Evolutionary conservation across 768 basidiomycete genomes (phyloP).

Genomic region (Tricholoma matsutake): DNA sequence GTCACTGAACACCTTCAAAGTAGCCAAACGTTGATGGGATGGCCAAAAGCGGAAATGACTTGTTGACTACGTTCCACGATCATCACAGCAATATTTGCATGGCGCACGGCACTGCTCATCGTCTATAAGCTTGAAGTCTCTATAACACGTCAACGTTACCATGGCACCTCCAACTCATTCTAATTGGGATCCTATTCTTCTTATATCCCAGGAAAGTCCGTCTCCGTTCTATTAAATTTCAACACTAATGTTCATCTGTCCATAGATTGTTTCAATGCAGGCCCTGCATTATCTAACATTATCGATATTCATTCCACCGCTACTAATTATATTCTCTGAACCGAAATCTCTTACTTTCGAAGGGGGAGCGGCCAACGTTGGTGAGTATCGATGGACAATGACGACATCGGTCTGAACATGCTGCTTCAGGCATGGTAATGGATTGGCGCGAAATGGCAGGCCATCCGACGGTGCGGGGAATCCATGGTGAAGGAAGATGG

Average conservation of each 20-base stretch:
- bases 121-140: background rate
- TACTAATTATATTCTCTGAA: slow-evolving; percentile 75
- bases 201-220: slow-evolving; percentile 74
- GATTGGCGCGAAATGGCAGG: slow-evolving; percentile 98
- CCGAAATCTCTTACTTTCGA: slow-evolving; percentile 66
- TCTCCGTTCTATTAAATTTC: background rate
- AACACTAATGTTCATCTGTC: slow-evolving; percentile 1
- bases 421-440: slow-evolving; percentile 75
- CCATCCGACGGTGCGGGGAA: slow-evolving; percentile 65
- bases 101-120: slow-evolving; percentile 2
- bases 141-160: background rate
- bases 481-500: slow-evolving; percentile 66
- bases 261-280: slow-evolving; percentile 89
- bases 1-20: too few relatives aligned
- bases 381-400: slow-evolving; percentile 34
- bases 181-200: slow-evolving; percentile 87
- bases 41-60: slow-evolving; percentile 18
- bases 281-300: slow-evolving; percentile 92
- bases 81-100: slow-evolving; percentile 8
- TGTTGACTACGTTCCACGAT: background rate
- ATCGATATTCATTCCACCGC: slow-evolving; percentile 74
- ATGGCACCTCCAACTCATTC: slow-evolving; percentile 40
- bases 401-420: background rate
- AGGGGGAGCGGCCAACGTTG: slow-evolving; percentile 77
- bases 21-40: background rate